Evolutionary conservation across 352 stramenopile species (phyloP).

Genomic region (Phytophthora macrochlamydospora): DNA sequence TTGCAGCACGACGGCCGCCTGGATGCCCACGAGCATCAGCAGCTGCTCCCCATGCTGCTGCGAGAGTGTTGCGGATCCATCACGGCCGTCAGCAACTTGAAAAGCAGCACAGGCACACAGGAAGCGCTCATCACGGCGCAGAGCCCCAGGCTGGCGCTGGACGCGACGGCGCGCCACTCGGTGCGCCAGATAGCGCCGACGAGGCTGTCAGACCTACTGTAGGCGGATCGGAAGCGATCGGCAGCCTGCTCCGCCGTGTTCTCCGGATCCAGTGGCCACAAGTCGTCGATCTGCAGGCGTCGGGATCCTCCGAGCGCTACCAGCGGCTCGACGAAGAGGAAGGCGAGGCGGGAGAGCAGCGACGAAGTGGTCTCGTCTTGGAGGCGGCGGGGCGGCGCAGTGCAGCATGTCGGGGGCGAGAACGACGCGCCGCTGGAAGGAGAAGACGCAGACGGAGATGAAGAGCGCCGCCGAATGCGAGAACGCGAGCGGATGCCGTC

Average conservation of each 20-base stretch:
- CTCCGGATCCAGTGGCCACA: conserved; percentile 38
- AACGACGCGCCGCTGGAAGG: not conserved
- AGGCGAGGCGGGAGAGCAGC: conserved; percentile 37
- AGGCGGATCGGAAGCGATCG: conserved; percentile 35
- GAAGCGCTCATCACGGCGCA: conserved; percentile 19
- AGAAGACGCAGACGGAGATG: conserved; percentile 2
- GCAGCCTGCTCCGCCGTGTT: conserved; percentile 29
- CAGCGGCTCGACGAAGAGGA: conserved; percentile 42
- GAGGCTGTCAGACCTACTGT: conserved; percentile 20
- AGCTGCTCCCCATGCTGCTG: conserved; percentile 23
- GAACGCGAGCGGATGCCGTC: conserved; percentile 1
- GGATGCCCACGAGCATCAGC: conserved; percentile 37
- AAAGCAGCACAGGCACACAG: conserved; percentile 37
- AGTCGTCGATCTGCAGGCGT: conserved; percentile 28
- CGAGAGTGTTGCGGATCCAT: conserved; percentile 18
- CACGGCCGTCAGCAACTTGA: conserved; percentile 30
- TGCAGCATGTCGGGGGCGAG: not conserved
- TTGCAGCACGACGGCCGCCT: conserved; percentile 30
- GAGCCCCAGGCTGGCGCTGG: conserved; percentile 27
- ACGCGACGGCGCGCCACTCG: conserved; percentile 33
- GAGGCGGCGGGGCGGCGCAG: conserved; percentile 2
- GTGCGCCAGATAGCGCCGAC: conserved; percentile 29
- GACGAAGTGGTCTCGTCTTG: conserved; percentile 22
- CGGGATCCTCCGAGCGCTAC: conserved; percentile 27
- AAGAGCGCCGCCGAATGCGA: conserved; percentile 14